Evolutionary conservation across 306 rosid species (phyloP).

Genomic region (Canavalia ensiformis): DNA sequence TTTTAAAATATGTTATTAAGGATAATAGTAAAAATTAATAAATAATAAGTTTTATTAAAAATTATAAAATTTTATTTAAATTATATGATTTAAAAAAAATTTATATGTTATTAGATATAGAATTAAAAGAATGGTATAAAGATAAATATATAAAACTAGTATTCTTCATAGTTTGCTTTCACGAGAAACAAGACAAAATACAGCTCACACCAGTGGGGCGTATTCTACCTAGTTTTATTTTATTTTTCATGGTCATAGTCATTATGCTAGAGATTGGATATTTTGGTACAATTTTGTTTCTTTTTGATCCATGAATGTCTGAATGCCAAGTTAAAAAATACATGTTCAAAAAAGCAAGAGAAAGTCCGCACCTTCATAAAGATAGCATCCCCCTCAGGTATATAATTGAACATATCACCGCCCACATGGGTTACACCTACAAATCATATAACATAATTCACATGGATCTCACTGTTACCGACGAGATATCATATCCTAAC

Average conservation of each 20-base stretch:
- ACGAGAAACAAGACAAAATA: not conserved
- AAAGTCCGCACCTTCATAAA: conserved; percentile 76
- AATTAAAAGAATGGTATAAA: no score
- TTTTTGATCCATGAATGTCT: not conserved
- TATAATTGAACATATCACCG: conserved; percentile 83
- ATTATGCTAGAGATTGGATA: not conserved
- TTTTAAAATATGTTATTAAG: not conserved
- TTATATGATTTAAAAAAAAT: no score
- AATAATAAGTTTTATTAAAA: no score
- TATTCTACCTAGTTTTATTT: no score
- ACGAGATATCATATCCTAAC: no score
- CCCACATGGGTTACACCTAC: conserved; percentile 84
- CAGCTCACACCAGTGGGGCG: not conserved
- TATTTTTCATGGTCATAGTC: not conserved
- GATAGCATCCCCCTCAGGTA: conserved; percentile 79
- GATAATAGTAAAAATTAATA: no score
- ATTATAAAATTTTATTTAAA: no score
- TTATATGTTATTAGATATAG: no score
- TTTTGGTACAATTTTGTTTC: not conserved
- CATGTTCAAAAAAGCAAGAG: no score
- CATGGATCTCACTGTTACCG: not conserved
- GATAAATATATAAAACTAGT: not conserved
- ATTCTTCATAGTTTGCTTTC: not conserved
- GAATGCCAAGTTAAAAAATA: no score
- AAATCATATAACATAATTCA: not conserved